These are phyloP conservation scores for Phialophora expanda DNA, from an alignment of 2,329 filamentous ascomycete genomes.

Conservation along the genomic window DNA sequence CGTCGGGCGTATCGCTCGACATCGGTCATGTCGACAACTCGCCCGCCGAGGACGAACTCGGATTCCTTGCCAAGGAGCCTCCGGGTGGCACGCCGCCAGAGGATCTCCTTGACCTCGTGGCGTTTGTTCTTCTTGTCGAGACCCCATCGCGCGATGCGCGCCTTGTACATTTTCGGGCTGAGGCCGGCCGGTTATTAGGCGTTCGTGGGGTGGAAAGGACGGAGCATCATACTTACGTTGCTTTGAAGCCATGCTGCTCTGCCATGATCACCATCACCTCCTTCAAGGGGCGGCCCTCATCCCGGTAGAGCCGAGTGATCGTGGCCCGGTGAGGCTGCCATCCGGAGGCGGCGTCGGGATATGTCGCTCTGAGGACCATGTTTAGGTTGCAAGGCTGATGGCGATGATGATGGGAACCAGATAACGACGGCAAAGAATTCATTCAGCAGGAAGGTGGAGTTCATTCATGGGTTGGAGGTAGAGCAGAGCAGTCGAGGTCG, in stretches of 20 bases:
- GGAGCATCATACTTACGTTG: conserved; percentile 14
- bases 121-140: conserved; percentile 24
- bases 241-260: conserved; percentile 17
- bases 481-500: not conserved
- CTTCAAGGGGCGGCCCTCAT: conserved; percentile 11
- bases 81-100: not conserved
- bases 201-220: not conserved
- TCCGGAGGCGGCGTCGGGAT: not conserved
- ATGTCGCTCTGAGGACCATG: conserved; percentile 12
- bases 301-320: conserved; percentile 22
- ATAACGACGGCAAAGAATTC: not conserved
- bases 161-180: conserved; percentile 25
- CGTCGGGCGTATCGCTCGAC: conserved; percentile 11
- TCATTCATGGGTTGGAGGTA: not conserved
- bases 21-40: conserved; percentile 1
- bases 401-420: not conserved
- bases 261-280: conserved; percentile 22
- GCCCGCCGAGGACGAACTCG: conserved; percentile 2
- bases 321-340: conserved; percentile 14
- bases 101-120: conserved; percentile 14
- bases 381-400: not conserved
- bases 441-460: conserved; percentile 7
- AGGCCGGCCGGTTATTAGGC: not conserved
- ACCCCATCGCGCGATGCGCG: conserved; percentile 25
- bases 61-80: conserved; percentile 11